Conservation (phyloP, 2,329 filamentous ascomycete species). For the Byssochlamys sp. region DNA sequence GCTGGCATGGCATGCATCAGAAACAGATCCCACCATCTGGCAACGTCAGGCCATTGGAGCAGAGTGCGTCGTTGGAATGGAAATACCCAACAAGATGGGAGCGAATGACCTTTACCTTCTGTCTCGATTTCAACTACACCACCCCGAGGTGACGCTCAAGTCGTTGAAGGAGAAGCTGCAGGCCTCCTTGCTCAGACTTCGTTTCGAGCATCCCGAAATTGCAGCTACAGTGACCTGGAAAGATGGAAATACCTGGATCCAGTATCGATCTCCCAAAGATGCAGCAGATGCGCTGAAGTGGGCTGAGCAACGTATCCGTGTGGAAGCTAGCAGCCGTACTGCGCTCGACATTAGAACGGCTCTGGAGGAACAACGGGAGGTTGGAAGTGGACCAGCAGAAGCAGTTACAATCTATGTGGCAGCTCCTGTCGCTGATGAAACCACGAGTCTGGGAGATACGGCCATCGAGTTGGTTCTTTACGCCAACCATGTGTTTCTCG, state of each 20-base stretch:
- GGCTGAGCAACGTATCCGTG: neutral
- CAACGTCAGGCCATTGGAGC: slow-evolving; percentile 2
- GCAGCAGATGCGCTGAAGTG: slow-evolving; percentile 1
- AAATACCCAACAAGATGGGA: slow-evolving; percentile 1
- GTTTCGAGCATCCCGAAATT: slow-evolving; percentile 4
- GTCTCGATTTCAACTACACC: neutral
- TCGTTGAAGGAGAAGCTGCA: slow-evolving; percentile 1
- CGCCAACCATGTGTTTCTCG: slow-evolving; percentile 2
- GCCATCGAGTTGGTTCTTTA: slow-evolving; percentile 3
- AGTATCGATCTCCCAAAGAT: slow-evolving; percentile 1
- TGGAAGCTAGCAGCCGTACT: slow-evolving; percentile 1
- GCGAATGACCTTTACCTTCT: slow-evolving; percentile 2
- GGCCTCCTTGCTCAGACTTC: neutral
- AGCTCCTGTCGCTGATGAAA: slow-evolving; percentile 1
- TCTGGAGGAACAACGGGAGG: neutral
- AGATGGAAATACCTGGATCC: neutral
- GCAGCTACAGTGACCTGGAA: slow-evolving; percentile 1
- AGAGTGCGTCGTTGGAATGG: slow-evolving; percentile 2
- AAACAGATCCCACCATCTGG: neutral
- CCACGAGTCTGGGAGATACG: neutral
- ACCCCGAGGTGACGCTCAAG: neutral
- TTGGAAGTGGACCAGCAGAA: neutral
- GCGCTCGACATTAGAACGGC: slow-evolving; percentile 1
- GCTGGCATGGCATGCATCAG: neutral
- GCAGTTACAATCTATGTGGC: neutral